Conservation (phyloP, 2,329 filamentous ascomycete genomes). For the Monosporascus ibericus region DNA sequence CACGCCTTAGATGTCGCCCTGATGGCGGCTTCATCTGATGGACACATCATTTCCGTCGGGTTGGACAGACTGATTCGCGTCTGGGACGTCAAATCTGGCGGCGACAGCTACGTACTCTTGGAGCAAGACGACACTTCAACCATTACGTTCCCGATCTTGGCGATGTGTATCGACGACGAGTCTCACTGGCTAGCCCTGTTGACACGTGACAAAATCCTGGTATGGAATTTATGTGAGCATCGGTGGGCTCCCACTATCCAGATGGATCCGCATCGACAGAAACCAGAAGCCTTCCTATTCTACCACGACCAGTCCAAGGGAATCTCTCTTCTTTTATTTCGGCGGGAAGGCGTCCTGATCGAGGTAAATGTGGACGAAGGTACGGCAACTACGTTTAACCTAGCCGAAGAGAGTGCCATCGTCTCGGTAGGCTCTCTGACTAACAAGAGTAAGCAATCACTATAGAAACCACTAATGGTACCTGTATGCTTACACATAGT, state of each 20-base stretch:
- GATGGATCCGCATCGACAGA: constrained; percentile 52
- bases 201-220: constrained; percentile 48
- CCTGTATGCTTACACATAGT: constrained; percentile 10
- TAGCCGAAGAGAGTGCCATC: constrained; percentile 46
- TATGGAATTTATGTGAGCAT: constrained; percentile 58
- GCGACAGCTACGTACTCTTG: constrained; percentile 32
- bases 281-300: constrained; percentile 60
- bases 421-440: constrained; percentile 42
- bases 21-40: constrained; percentile 55
- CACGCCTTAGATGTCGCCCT: constrained; percentile 66
- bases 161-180: constrained; percentile 57
- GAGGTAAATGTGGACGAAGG: constrained; percentile 47
- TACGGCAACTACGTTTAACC: constrained; percentile 34
- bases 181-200: constrained; percentile 63
- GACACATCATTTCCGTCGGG: constrained; percentile 62
- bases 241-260: constrained; percentile 49
- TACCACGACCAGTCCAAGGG: constrained; percentile 31
- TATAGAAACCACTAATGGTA: neutral
- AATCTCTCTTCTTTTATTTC: constrained; percentile 53
- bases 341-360: constrained; percentile 56
- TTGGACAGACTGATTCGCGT: constrained; percentile 64
- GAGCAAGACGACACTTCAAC: constrained; percentile 34
- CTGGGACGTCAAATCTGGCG: constrained; percentile 52
- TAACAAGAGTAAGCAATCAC: constrained; percentile 35
- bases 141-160: constrained; percentile 53